Conservation (phyloP, 2,329 filamentous ascomycete genomes). For the Graphiopsis chlorocephala region DNA sequence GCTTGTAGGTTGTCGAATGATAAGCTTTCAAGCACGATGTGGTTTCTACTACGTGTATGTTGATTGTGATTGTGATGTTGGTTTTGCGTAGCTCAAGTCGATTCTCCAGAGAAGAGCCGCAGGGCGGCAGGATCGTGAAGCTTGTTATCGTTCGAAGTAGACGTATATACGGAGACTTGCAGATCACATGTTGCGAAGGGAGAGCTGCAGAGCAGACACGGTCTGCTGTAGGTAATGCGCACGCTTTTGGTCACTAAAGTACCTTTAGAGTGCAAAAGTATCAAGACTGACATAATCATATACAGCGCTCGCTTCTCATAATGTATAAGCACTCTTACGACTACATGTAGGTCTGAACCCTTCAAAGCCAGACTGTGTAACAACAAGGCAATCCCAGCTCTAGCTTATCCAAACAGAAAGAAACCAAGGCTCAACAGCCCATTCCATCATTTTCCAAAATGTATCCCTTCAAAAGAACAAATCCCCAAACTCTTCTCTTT, state of each 20-base stretch:
- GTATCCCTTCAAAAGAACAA: not conserved
- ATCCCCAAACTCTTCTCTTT: not conserved
- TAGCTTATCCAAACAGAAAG: not conserved
- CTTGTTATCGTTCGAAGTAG: too few species aligned
- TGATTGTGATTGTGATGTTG: not conserved
- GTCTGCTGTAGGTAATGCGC: too few species aligned
- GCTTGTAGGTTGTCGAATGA: not conserved
- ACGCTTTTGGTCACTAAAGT: too few species aligned
- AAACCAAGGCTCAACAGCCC: not conserved
- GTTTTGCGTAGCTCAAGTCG: not conserved
- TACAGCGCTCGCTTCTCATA: not conserved
- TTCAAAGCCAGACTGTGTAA: not conserved
- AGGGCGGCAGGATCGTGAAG: too few species aligned
- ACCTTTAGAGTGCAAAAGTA: not conserved
- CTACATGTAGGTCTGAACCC: not conserved
- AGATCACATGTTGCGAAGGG: too few species aligned
- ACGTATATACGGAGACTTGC: too few species aligned
- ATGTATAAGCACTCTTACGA: not conserved
- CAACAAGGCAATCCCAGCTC: not conserved
- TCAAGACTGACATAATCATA: not conserved
- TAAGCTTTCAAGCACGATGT: not conserved
- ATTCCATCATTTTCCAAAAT: not conserved
- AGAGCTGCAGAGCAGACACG: not conserved
- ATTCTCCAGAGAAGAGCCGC: not conserved
- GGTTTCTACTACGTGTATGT: not conserved